phyloP scores from a whole-genome alignment of 164 flowering plant genomes.

The Dillenia turbinata region DNA sequence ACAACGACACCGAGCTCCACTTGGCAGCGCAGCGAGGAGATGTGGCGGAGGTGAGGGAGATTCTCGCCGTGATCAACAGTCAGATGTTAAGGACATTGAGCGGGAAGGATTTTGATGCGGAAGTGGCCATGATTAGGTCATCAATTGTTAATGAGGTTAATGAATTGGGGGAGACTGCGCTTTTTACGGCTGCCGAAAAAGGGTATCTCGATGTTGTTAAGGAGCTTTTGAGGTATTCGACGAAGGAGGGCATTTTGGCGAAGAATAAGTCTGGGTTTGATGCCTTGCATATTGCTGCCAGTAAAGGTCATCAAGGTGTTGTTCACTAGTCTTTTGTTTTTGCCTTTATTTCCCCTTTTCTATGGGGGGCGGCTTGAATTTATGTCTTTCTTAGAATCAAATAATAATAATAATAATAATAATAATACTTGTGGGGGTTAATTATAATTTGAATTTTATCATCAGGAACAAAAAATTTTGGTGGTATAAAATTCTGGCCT shows the following conservation, averaged over 20 bases:
- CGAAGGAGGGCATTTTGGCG: constrained; percentile 32
- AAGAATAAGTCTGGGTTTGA: constrained; percentile 62
- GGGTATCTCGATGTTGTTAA: constrained; percentile 40
- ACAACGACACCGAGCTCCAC: constrained; percentile 84
- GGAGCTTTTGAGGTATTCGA: constrained; percentile 39
- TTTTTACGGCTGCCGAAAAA: constrained; percentile 44
- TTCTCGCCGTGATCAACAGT: constrained; percentile 55
- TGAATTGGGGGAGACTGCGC: constrained; percentile 46
- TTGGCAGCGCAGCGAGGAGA: constrained; percentile 75
- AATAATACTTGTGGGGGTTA: too few relatives aligned
- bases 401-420: too few relatives aligned
- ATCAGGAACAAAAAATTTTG: too few relatives aligned
- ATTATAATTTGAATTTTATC: too few relatives aligned
- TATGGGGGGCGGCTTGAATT: too few relatives aligned
- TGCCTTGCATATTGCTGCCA: constrained; percentile 70
- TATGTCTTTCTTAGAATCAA: too few relatives aligned
- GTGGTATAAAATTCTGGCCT: too few relatives aligned
- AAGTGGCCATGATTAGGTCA: constrained; percentile 56
- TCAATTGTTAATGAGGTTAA: constrained; percentile 52
- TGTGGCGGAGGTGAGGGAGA: constrained; percentile 50
- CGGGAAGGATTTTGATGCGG: constrained; percentile 69
- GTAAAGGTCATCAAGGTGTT: constrained; percentile 60
- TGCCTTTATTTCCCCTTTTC: neutral
- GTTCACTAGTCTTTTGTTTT: neutral
- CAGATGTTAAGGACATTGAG: constrained; percentile 54